A percentile compares a stretch with the other conserved stretches of the same genome.
phyloP scores from a whole-genome alignment of 2,329 filamentous ascomycete genomes.

The Lanzia echinophila region DNA sequence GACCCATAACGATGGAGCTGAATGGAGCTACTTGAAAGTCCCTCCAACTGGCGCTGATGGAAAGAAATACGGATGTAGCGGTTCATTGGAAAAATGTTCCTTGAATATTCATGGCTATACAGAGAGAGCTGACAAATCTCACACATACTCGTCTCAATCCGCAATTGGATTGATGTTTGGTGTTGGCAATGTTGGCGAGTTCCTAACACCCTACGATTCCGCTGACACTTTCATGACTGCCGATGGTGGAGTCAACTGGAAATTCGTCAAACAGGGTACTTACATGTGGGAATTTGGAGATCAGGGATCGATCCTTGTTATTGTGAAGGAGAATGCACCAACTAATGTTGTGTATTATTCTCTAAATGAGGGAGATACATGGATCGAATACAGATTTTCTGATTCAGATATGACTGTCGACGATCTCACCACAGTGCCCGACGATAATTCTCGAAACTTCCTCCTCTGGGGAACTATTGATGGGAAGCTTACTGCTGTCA shows the following conservation, averaged over 20 bases:
- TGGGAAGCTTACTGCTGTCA: slow-evolving; percentile 63
- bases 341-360: slow-evolving; percentile 71
- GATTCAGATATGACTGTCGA: slow-evolving; percentile 64
- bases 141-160: slow-evolving; percentile 82
- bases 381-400: slow-evolving; percentile 69
- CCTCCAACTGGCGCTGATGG: slow-evolving; percentile 64
- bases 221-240: slow-evolving; percentile 85
- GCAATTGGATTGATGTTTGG: slow-evolving; percentile 89
- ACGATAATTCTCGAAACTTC: slow-evolving; percentile 86
- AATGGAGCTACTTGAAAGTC: slow-evolving; percentile 74
- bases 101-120: slow-evolving; percentile 95
- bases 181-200: slow-evolving; percentile 79
- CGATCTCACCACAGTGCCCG: slow-evolving; percentile 82
- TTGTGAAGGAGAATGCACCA: slow-evolving; percentile 64
- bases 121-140: slow-evolving; percentile 71
- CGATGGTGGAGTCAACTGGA: slow-evolving; percentile 89
- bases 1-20: slow-evolving; percentile 90
- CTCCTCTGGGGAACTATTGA: slow-evolving; percentile 69
- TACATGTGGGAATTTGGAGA: slow-evolving; percentile 96
- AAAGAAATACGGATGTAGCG: slow-evolving; percentile 63
- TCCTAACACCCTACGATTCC: slow-evolving; percentile 35
- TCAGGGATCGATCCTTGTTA: slow-evolving; percentile 84
- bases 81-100: slow-evolving; percentile 62
- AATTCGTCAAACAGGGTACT: slow-evolving; percentile 73
- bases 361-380: slow-evolving; percentile 72